phyloP scores from a whole-genome alignment of 2,329 filamentous ascomycete species.

The Claviceps quebecensis region DNA sequence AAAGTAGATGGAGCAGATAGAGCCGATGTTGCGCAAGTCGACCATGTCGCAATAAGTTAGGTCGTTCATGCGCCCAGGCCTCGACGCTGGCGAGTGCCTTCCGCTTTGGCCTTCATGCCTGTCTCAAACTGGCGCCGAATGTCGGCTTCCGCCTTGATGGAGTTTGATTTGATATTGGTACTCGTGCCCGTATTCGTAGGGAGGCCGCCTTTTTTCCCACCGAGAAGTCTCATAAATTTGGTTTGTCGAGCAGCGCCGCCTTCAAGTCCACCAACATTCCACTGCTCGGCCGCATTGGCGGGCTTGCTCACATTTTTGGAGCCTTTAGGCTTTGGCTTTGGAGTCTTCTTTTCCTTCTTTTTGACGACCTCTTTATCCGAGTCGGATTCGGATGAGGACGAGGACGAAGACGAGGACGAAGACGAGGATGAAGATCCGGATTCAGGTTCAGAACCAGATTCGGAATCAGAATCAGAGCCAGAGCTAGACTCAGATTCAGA shows the following conservation, averaged over 20 bases:
- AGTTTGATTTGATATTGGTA: constrained; percentile 10
- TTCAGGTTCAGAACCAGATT: neutral
- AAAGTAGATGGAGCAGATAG: too few species aligned
- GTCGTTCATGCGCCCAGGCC: constrained; percentile 35
- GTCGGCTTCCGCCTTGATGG: constrained; percentile 32
- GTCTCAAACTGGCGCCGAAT: constrained; percentile 43
- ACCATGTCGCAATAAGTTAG: too few species aligned
- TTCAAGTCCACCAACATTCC: constrained; percentile 38
- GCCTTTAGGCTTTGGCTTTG: neutral
- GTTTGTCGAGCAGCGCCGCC: constrained; percentile 36
- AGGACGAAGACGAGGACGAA: neutral
- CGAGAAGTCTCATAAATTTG: constrained; percentile 44
- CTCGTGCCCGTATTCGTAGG: constrained; percentile 1
- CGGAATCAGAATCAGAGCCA: neutral
- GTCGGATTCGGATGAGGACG: neutral
- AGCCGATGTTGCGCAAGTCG: too few species aligned
- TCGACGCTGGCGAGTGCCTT: constrained; percentile 31
- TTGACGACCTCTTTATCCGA: neutral
- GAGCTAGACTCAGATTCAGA: too few species aligned
- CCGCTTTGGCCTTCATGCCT: constrained; percentile 43
- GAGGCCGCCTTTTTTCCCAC: constrained; percentile 32
- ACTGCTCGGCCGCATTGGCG: constrained; percentile 25
- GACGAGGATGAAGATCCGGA: neutral
- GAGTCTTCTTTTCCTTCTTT: neutral
- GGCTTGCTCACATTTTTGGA: constrained; percentile 11